These are phyloP conservation scores for Aspergillus pseudoviridinutans DNA, from an alignment of 2,329 filamentous ascomycete genomes.

Conservation along the genomic window DNA sequence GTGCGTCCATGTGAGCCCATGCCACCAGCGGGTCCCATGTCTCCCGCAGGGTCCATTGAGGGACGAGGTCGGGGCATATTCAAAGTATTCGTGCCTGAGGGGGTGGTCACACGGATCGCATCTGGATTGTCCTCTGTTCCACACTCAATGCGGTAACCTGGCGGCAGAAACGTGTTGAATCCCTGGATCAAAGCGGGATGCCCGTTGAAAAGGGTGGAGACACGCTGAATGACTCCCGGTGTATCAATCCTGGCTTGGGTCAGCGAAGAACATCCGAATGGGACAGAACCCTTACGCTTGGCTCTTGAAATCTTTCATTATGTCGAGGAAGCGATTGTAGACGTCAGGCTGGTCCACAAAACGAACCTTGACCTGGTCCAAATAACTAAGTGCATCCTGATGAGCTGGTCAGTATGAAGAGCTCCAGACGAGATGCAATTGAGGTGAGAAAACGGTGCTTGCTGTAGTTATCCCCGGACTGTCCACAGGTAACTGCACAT, in stretches of 20 bases:
- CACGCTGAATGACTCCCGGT: constrained; percentile 92
- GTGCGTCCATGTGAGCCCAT: constrained; percentile 30
- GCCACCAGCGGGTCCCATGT: constrained; percentile 28
- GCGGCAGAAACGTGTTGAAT: constrained; percentile 96
- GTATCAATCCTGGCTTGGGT: constrained; percentile 70
- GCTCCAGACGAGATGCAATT: background rate
- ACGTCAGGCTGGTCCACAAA: constrained; percentile 97
- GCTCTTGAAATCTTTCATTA: constrained; percentile 99
- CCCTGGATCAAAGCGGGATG: constrained; percentile 95
- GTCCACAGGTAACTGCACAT: no score
- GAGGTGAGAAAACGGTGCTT: constrained; percentile 2
- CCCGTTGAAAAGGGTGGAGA: constrained; percentile 91
- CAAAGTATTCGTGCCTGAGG: constrained; percentile 93
- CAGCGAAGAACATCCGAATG: constrained; percentile 5
- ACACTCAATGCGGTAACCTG: constrained; percentile 94
- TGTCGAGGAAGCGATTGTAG: constrained; percentile 94
- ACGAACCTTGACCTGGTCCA: constrained; percentile 97
- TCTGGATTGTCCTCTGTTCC: constrained; percentile 91
- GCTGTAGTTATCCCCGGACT: no score
- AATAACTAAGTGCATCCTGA: constrained; percentile 82
- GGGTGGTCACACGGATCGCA: constrained; percentile 92
- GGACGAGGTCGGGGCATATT: constrained; percentile 58
- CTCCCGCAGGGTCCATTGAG: constrained; percentile 31
- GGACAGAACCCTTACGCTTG: constrained; percentile 65
- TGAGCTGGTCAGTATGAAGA: background rate